phyloP scores from a whole-genome alignment of 2,329 filamentous ascomycete species.

The Colletotrichum lentis region DNA sequence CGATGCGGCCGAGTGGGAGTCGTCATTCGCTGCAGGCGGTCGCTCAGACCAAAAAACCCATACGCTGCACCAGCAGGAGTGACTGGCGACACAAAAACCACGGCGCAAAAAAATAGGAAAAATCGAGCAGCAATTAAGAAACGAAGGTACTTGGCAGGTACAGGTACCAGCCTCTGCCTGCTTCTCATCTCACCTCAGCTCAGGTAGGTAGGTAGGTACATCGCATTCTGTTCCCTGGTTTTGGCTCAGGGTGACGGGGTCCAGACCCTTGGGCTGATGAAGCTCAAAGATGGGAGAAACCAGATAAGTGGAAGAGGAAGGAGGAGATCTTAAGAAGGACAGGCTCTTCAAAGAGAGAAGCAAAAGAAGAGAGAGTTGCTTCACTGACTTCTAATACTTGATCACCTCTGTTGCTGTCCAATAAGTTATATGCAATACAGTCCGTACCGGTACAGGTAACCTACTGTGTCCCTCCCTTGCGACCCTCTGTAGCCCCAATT shows the following conservation, averaged over 20 bases:
- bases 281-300: no score
- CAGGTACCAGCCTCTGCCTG: slow-evolving; percentile 4
- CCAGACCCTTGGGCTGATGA: no score
- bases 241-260: no score
- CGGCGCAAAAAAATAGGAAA: not conserved
- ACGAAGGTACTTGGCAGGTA: not conserved
- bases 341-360: no score
- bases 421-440: not conserved
- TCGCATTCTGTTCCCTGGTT: no score
- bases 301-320: no score
- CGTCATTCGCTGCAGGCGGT: slow-evolving; percentile 38
- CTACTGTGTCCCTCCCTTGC: not conserved
- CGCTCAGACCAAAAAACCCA: slow-evolving; percentile 29
- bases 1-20: not conserved
- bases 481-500: slow-evolving; percentile 7
- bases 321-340: no score
- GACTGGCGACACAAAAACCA: not conserved
- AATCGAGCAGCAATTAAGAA: not conserved
- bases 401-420: not conserved
- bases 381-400: no score
- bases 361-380: no score
- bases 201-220: no score
- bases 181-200: not conserved
- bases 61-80: slow-evolving; percentile 14
- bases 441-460: not conserved